phyloP scores from a whole-genome alignment of 1,139 yeast species.

The Yamadazyma sp. region DNA sequence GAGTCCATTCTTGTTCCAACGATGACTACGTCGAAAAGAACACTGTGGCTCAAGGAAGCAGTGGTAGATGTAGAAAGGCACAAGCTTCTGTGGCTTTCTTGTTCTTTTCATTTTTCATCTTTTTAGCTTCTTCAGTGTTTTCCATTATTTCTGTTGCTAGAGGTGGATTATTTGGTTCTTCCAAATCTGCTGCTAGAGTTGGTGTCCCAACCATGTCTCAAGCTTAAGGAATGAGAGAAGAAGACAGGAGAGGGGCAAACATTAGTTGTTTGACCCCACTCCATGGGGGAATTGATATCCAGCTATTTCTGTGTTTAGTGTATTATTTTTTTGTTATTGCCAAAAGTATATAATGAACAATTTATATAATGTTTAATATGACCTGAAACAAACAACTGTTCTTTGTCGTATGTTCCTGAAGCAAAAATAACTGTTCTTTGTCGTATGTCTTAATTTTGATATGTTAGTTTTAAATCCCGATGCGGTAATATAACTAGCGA shows the following conservation, averaged over 20 bases:
- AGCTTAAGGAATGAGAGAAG: too few relatives aligned
- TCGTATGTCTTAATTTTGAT: too few relatives aligned
- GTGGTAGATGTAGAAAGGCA: slow-evolving; percentile 89
- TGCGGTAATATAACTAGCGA: not conserved
- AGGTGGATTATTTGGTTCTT: slow-evolving; percentile 76
- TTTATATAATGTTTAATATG: slow-evolving; percentile 2
- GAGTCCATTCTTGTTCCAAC: slow-evolving; percentile 84
- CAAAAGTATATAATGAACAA: slow-evolving; percentile 5
- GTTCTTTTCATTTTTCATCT: slow-evolving; percentile 78
- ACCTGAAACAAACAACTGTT: not conserved
- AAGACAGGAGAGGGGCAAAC: too few relatives aligned
- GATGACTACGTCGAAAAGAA: slow-evolving; percentile 59
- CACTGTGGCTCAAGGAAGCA: slow-evolving; percentile 70
- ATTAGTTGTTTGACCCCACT: too few relatives aligned
- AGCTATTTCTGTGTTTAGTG: slow-evolving; percentile 10
- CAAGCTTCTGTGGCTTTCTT: slow-evolving; percentile 91
- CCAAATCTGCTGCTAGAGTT: slow-evolving; percentile 55
- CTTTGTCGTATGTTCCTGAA: not conserved
- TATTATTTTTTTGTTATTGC: slow-evolving; percentile 9
- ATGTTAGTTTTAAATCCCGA: too few relatives aligned
- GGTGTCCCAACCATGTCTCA: slow-evolving; percentile 90
- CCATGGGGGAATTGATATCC: not conserved
- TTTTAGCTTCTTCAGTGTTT: slow-evolving; percentile 66
- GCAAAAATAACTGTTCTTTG: not conserved
- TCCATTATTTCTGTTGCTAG: slow-evolving; percentile 56